Evolutionary conservation across 768 basidiomycete species (phyloP).

Genomic region (Tephrocybe sp.): DNA sequence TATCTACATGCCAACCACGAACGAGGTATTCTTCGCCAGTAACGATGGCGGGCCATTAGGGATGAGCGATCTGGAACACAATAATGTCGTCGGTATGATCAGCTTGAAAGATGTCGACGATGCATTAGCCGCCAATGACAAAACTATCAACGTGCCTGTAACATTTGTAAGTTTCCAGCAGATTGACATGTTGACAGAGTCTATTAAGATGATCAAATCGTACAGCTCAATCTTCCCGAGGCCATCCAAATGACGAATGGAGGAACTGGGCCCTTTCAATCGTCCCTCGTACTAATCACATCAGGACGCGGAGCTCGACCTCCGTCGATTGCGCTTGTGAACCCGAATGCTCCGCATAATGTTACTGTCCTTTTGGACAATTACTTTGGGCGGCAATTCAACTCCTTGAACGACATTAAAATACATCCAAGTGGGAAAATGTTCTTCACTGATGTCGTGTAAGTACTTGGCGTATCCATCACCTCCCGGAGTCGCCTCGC

Average conservation of each 20-base stretch:
- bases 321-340: constrained; percentile 63
- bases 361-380: constrained; percentile 74
- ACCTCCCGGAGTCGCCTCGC: background rate
- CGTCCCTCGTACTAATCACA: constrained; percentile 58
- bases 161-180: constrained; percentile 32
- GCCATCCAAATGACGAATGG: constrained; percentile 72
- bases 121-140: constrained; percentile 36
- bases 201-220: constrained; percentile 6
- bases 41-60: constrained; percentile 68
- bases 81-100: constrained; percentile 64
- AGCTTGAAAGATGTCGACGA: constrained; percentile 54
- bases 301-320: constrained; percentile 66
- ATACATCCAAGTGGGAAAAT: constrained; percentile 68
- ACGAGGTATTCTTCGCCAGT: constrained; percentile 73
- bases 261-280: constrained; percentile 62
- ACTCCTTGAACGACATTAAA: constrained; percentile 79
- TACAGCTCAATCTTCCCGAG: constrained; percentile 56
- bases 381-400: constrained; percentile 79
- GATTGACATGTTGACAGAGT: background rate
- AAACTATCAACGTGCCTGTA: constrained; percentile 49
- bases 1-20: constrained; percentile 62
- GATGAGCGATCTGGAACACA: constrained; percentile 61
- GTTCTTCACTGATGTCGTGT: constrained; percentile 77
- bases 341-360: constrained; percentile 64
- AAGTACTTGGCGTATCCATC: constrained; percentile 24